Evolutionary conservation across 1,139 yeast genomes (phyloP).

Genomic region (Blastobotrys capitulatus): DNA sequence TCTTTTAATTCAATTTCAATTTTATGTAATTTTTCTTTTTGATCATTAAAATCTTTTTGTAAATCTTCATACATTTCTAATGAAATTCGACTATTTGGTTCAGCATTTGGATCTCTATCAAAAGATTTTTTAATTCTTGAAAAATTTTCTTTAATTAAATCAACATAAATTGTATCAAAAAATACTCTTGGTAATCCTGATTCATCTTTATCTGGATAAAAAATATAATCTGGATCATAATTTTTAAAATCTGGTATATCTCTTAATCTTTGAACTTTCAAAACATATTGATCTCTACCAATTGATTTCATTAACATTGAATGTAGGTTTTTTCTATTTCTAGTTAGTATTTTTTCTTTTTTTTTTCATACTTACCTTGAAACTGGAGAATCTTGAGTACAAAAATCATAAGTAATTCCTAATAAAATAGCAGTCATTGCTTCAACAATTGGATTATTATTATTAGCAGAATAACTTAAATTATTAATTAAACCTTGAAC

Average conservation of each 20-base stretch:
- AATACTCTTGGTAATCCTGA: constrained; percentile 85
- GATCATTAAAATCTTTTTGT: constrained; percentile 41
- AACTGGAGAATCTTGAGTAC: constrained; percentile 65
- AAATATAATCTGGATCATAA: constrained; percentile 37
- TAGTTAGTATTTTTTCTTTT: constrained; percentile 3
- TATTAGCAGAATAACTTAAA: constrained; percentile 50
- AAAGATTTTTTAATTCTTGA: constrained; percentile 65
- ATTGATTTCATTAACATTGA: constrained; percentile 58
- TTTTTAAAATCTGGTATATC: constrained; percentile 52
- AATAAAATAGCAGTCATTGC: constrained; percentile 69
- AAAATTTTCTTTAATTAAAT: constrained; percentile 63
- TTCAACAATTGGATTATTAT: constrained; percentile 58
- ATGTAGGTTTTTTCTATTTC: constrained; percentile 51
- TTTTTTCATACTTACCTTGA: constrained; percentile 30
- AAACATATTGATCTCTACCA: constrained; percentile 75
- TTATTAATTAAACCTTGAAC: constrained; percentile 65
- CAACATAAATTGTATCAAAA: constrained; percentile 60
- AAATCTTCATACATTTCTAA: constrained; percentile 66
- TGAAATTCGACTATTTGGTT: constrained; percentile 62
- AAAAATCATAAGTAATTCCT: constrained; percentile 80
- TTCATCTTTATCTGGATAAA: constrained; percentile 54
- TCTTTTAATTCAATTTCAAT: constrained; percentile 24
- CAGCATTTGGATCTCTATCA: constrained; percentile 65
- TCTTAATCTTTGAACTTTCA: constrained; percentile 68
- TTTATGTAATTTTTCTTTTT: constrained; percentile 30